Conservation (phyloP, 164 flowering plant genomes). For the Chimonanthus salicifolius region DNA sequence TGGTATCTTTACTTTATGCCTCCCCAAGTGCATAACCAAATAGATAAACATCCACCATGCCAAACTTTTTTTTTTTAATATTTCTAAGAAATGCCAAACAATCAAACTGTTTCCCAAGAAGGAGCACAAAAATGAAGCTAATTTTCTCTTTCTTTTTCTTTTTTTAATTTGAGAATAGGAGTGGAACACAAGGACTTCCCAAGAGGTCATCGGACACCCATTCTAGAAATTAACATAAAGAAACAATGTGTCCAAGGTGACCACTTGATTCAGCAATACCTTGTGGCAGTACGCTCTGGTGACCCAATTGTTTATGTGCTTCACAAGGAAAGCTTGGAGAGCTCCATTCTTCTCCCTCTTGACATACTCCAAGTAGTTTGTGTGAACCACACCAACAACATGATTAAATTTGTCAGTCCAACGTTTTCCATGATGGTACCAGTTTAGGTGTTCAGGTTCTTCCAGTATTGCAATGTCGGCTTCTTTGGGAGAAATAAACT, state of each 20-base stretch:
- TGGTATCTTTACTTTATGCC: background rate
- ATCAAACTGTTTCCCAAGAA: background rate
- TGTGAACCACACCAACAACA: conserved; percentile 79
- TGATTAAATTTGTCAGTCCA: conserved; percentile 87
- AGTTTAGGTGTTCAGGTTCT: conserved; percentile 79
- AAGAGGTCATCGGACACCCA: no score
- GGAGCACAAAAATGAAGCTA: background rate
- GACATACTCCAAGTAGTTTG: conserved; percentile 75
- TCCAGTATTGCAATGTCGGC: conserved; percentile 86
- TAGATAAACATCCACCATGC: background rate
- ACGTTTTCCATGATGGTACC: conserved; percentile 83
- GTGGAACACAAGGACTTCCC: no score
- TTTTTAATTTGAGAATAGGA: no score
- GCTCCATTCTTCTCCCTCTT: conserved; percentile 83
- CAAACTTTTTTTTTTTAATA: background rate
- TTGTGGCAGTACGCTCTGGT: conserved; percentile 69
- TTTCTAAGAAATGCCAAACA: background rate
- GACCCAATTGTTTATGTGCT: conserved; percentile 77
- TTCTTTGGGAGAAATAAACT: conserved; percentile 68
- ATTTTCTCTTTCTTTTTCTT: background rate
- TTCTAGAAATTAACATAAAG: background rate
- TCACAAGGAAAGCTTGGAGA: conserved; percentile 72
- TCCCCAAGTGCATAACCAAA: background rate
- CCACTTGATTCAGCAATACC: conserved; percentile 25
- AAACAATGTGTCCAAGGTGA: background rate